Percentiles rank a stretch among this genome's conserved stretches.
phyloP scores from a whole-genome alignment of 495 filamentous ascomycete genomes.

The Talaromyces ruber region DNA sequence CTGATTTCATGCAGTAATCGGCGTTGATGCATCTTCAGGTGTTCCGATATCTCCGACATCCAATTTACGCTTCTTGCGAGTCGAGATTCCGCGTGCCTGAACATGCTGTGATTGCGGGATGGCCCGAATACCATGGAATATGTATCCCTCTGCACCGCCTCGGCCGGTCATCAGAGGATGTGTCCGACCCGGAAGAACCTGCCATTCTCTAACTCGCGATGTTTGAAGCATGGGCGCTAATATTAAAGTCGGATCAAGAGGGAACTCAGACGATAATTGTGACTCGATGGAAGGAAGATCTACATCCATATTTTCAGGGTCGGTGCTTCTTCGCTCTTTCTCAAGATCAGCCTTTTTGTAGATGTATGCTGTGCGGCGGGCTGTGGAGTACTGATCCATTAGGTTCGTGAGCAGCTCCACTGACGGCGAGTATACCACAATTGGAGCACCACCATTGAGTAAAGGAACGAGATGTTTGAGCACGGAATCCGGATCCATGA shows the following conservation, averaged over 20 bases:
- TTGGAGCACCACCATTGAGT: conserved; percentile 69
- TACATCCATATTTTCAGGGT: conserved; percentile 9
- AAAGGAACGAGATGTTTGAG: conserved; percentile 67
- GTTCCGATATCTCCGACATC: conserved; percentile 11
- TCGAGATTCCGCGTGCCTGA: conserved; percentile 73
- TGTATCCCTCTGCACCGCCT: conserved; percentile 83
- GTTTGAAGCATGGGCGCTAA: conserved; percentile 75
- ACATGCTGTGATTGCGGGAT: conserved; percentile 69
- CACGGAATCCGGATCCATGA: conserved; percentile 71
- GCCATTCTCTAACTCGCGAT: conserved; percentile 65
- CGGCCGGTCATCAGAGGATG: conserved; percentile 87
- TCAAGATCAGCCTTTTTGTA: conserved; percentile 26
- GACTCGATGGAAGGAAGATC: conserved; percentile 33
- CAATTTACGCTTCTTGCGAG: conserved; percentile 41
- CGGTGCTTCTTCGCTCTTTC: conserved; percentile 11
- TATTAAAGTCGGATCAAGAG: conserved; percentile 72
- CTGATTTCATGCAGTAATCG: background rate
- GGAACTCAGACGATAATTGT: conserved; percentile 60
- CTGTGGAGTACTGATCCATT: conserved; percentile 71
- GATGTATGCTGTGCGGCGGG: conserved; percentile 65
- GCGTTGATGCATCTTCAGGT: conserved; percentile 14
- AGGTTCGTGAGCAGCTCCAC: conserved; percentile 69
- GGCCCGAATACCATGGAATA: conserved; percentile 78
- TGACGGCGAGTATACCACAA: conserved; percentile 74
- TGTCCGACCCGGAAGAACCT: conserved; percentile 85